phyloP scores from a whole-genome alignment of 2,329 filamentous ascomycete species.

The Drechslerella dactyloides region DNA sequence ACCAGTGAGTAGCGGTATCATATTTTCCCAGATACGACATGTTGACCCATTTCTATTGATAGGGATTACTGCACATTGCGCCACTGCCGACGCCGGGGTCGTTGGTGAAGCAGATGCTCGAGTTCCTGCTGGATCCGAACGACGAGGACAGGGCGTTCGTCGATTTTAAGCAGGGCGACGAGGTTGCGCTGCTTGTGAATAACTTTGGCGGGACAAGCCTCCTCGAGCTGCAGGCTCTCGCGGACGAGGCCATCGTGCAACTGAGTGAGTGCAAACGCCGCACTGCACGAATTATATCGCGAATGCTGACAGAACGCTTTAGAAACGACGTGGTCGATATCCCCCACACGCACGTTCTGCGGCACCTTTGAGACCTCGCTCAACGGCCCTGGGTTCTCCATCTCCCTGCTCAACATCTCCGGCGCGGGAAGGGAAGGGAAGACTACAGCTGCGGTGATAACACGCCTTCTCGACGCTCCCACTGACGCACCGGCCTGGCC shows the following conservation, averaged over 20 bases:
- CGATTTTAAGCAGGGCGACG: slow-evolving; percentile 67
- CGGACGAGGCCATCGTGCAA: slow-evolving; percentile 71
- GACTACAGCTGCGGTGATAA: slow-evolving; percentile 61
- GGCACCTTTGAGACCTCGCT: slow-evolving; percentile 76
- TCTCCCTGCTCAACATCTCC: slow-evolving; percentile 69
- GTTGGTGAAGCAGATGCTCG: slow-evolving; percentile 70
- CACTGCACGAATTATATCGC: background rate
- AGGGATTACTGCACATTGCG: slow-evolving; percentile 62
- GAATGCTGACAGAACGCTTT: slow-evolving; percentile 7
- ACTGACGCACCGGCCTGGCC: slow-evolving; percentile 73
- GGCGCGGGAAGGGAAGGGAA: slow-evolving; percentile 66
- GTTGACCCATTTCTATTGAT: background rate
- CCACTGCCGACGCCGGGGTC: slow-evolving; percentile 63
- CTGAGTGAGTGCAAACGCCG: slow-evolving; percentile 60
- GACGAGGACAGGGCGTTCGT: slow-evolving; percentile 76
- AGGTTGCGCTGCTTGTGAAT: slow-evolving; percentile 73
- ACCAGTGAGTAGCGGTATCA: slow-evolving; percentile 58
- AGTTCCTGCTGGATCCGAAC: slow-evolving; percentile 68
- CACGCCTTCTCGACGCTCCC: slow-evolving; percentile 72
- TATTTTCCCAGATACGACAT: background rate
- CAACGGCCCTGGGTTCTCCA: slow-evolving; percentile 74
- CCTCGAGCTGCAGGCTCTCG: slow-evolving; percentile 75
- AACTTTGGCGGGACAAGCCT: slow-evolving; percentile 77
- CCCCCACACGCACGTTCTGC: slow-evolving; percentile 67
- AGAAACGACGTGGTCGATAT: slow-evolving; percentile 66